Evolutionary conservation across 2,329 filamentous ascomycete genomes (phyloP).

Genomic region (Arthroderma sp.): DNA sequence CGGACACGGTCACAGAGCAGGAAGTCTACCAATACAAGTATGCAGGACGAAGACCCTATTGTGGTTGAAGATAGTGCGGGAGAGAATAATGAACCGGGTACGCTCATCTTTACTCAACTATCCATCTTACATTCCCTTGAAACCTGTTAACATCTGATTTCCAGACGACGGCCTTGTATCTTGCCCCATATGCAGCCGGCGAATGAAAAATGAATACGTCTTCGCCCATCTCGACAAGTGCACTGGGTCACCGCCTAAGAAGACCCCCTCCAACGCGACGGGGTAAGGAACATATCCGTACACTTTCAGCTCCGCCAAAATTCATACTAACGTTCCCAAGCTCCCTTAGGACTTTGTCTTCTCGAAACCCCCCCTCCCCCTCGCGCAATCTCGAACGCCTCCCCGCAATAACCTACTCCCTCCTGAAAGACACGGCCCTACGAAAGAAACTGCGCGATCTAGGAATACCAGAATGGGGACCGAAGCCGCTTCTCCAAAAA

Average conservation of each 20-base stretch:
- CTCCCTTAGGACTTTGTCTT: background rate
- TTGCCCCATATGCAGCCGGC: conserved; percentile 67
- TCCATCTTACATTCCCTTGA: background rate
- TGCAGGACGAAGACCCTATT: conserved; percentile 13
- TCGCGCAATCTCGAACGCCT: conserved; percentile 48
- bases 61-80: conserved; percentile 27
- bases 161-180: conserved; percentile 63
- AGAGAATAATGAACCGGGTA: conserved; percentile 26
- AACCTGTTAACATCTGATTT: background rate
- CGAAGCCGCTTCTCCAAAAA: conserved; percentile 56
- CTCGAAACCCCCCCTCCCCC: background rate
- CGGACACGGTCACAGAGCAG: conserved; percentile 25
- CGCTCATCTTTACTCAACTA: conserved; percentile 3
- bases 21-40: conserved; percentile 2
- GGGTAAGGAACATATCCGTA: background rate
- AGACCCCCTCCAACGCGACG: conserved; percentile 7
- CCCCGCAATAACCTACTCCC: conserved; percentile 70
- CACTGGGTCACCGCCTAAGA: conserved; percentile 20
- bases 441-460: conserved; percentile 71
- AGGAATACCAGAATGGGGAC: conserved; percentile 59
- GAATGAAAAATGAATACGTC: conserved; percentile 69
- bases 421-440: conserved; percentile 67
- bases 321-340: background rate
- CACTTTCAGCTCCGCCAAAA: background rate
- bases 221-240: conserved; percentile 68